Evolutionary conservation across 257 asterid species (phyloP).

Genomic region (Mentha longifolia): DNA sequence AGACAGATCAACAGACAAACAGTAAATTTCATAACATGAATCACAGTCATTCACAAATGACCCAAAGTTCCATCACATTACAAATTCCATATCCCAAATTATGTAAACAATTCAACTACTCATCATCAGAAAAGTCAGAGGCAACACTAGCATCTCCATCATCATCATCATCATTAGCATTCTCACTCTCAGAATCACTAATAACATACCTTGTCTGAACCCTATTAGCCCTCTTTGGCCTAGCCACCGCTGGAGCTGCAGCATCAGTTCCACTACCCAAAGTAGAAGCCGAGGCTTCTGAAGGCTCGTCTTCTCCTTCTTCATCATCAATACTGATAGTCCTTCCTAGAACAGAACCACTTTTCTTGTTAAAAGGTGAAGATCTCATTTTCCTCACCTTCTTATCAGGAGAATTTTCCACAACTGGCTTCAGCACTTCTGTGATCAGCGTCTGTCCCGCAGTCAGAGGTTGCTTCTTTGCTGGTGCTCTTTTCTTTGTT

Average conservation of each 20-base stretch:
- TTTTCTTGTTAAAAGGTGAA: constrained; percentile 94
- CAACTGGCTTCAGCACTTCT: constrained; percentile 60
- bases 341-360: constrained; percentile 68
- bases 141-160: constrained; percentile 31
- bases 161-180: constrained; percentile 35
- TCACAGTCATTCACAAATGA: not conserved
- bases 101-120: constrained; percentile 21
- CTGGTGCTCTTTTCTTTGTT: constrained; percentile 64
- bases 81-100: not conserved
- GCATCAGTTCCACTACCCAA: constrained; percentile 50
- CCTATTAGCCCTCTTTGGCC: constrained; percentile 65
- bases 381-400: constrained; percentile 84
- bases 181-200: constrained; percentile 73
- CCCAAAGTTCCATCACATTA: not conserved
- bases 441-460: constrained; percentile 76
- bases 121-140: constrained; percentile 42
- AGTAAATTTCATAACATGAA: not conserved
- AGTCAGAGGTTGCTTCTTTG: constrained; percentile 46
- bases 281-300: constrained; percentile 47
- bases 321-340: constrained; percentile 38
- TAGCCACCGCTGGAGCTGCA: constrained; percentile 54
- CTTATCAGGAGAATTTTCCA: constrained; percentile 70
- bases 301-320: constrained; percentile 36
- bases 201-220: constrained; percentile 50
- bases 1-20: not conserved